Percentiles rank a stretch among this genome's conserved stretches.
Evolutionary conservation across 495 filamentous ascomycete species (phyloP).

Genomic region (Xylona heveae): DNA sequence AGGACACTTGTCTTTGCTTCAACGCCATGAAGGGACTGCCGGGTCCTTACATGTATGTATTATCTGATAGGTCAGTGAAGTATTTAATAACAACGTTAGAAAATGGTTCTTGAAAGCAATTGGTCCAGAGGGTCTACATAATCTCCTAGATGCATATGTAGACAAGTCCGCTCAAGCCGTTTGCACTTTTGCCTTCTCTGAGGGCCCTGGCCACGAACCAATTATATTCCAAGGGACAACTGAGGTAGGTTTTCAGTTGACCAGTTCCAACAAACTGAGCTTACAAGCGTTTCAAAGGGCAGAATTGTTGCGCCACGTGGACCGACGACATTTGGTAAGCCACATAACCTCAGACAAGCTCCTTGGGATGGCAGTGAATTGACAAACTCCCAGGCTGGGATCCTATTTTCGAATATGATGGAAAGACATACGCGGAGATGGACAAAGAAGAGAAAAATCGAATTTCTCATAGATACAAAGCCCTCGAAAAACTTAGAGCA

Average conservation of each 20-base stretch:
- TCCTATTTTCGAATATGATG: conserved; percentile 85
- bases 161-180: conserved; percentile 84
- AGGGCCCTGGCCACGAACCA: conserved; percentile 64
- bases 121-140: conserved; percentile 50
- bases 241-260: conserved; percentile 10
- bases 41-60: conserved; percentile 82
- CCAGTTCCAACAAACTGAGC: neutral
- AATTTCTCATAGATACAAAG: conserved; percentile 76
- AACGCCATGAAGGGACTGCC: conserved; percentile 71
- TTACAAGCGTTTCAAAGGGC: conserved; percentile 20
- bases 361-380: neutral
- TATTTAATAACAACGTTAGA: conserved; percentile 25
- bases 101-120: conserved; percentile 82
- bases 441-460: conserved; percentile 76
- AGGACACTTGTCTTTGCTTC: conserved; percentile 91
- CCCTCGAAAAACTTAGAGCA: conserved; percentile 59
- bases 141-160: conserved; percentile 70
- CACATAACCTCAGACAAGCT: neutral
- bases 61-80: neutral
- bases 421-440: conserved; percentile 93
- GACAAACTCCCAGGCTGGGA: conserved; percentile 52
- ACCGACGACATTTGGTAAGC: conserved; percentile 62
- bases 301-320: conserved; percentile 61
- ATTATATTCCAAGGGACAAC: conserved; percentile 86
- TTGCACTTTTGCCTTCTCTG: conserved; percentile 85